These are phyloP conservation scores for Fusarium nurragi DNA, from an alignment of 2,329 filamentous ascomycete species.

Conservation along the genomic window DNA sequence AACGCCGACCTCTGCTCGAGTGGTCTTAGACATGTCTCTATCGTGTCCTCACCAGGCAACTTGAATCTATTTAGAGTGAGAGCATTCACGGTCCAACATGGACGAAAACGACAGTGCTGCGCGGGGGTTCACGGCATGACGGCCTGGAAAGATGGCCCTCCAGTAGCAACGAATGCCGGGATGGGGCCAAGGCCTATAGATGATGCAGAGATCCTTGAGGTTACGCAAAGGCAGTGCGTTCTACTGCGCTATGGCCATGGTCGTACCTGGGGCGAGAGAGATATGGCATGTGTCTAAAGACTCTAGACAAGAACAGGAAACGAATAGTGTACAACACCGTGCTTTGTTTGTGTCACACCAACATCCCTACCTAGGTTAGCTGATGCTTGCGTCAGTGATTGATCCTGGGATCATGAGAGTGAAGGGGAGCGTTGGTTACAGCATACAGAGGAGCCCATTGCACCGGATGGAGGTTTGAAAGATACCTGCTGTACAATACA, in stretches of 20 bases:
- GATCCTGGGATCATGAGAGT: slow-evolving; percentile 9
- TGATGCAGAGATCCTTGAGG: slow-evolving; percentile 38
- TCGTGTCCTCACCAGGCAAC: not conserved
- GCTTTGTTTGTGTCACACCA: slow-evolving; percentile 43
- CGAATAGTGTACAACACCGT: slow-evolving; percentile 38
- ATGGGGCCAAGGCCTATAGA: slow-evolving; percentile 30
- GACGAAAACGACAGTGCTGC: slow-evolving; percentile 12
- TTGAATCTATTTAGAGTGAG: not conserved
- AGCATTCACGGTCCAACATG: slow-evolving; percentile 5
- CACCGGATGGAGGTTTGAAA: not conserved
- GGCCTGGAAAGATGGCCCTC: slow-evolving; percentile 10
- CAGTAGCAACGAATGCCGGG: slow-evolving; percentile 11
- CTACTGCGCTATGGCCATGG: slow-evolving; percentile 10
- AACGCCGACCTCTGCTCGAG: slow-evolving; percentile 7
- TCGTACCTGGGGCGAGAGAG: slow-evolving; percentile 27
- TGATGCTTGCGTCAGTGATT: slow-evolving; percentile 26
- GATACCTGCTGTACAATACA: not conserved
- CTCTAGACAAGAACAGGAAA: slow-evolving; percentile 39
- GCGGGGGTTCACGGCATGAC: slow-evolving; percentile 26
- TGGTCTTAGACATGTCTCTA: slow-evolving; percentile 32
- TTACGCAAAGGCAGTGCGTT: slow-evolving; percentile 30
- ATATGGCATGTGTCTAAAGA: slow-evolving; percentile 29
- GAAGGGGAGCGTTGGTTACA: slow-evolving; percentile 20
- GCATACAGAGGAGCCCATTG: slow-evolving; percentile 1
- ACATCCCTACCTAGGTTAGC: slow-evolving; percentile 2